Evolutionary conservation across 106 monocot species (phyloP), one percentile per base, ranked within the genome.

Genomic region (Dendrobium chrysotoxum): DNA sequence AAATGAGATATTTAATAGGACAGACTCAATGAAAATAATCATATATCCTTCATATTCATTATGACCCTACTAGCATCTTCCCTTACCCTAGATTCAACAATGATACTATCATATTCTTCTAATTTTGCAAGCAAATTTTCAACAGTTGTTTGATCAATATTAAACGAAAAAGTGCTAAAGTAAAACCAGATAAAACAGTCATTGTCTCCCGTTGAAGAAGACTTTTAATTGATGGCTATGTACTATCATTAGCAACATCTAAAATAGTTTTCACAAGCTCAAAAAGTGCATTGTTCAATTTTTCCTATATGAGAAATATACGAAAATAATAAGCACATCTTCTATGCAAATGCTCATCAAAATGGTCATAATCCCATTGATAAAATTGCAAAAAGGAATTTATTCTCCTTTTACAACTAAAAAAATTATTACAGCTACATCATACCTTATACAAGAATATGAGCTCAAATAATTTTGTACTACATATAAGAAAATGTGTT

Each of bases 31-130:
- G 30, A 55, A 65, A 15, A 44, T 15, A 21, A 39, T 1, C 13
- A 57, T 12, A 94, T 94, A 81, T 98, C 97, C 81, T 94, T 98
- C 97, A 98, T 98, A 18, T 85, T 88, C 39, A 91, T 92, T 89
- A 98, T 87, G 53, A 98, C 82, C 80, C 92, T 89, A 71, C 82
- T 86, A 79, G 97, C 87, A 78, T 98, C 92, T 91, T 94, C 94
- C 78, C 78, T 94, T 72, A 92, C 87, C 72, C 92, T 98, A n/a
- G 85, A 85, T 78, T 94, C 91, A 82, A 98, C 97, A 89, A 98
- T 78, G 79, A 80, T 94, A 83, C 83, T 88, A 35, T 91, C 97
- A 84, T 92, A 86, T 1, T 82, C 81, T 50, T 88, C 91, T 67
- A 98, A 47, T 53, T 86, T 85, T 61, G 82, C 83, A 4, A 91